phyloP scores from a whole-genome alignment of 2,329 filamentous ascomycete species.

The Cordyceps cicadae region DNA sequence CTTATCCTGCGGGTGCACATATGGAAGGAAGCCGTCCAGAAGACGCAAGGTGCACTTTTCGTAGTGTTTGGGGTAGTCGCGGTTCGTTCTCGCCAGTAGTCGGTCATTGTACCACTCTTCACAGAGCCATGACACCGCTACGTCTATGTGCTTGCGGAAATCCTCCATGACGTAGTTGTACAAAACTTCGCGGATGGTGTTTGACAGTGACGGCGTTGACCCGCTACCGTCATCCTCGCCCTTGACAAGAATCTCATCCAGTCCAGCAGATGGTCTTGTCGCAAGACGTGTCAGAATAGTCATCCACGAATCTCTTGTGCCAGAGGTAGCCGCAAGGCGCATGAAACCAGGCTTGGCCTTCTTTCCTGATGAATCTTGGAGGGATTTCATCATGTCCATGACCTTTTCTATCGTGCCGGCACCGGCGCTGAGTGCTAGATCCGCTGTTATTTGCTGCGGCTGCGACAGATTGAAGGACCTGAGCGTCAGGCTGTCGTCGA shows the following conservation, averaged over 20 bases:
- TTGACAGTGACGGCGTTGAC: constrained; percentile 43
- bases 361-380: constrained; percentile 58
- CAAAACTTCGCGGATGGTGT: constrained; percentile 69
- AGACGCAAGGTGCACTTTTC: constrained; percentile 70
- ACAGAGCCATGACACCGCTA: constrained; percentile 87
- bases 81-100: constrained; percentile 33
- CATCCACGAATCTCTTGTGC: constrained; percentile 84
- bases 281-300: constrained; percentile 79
- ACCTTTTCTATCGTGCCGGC: constrained; percentile 68
- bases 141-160: constrained; percentile 80
- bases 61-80: constrained; percentile 57
- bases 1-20: constrained; percentile 86
- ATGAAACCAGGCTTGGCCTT: constrained; percentile 68
- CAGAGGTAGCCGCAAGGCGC: constrained; percentile 72
- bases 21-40: constrained; percentile 83
- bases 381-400: constrained; percentile 65
- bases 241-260: constrained; percentile 54
- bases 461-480: constrained; percentile 73
- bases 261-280: constrained; percentile 64
- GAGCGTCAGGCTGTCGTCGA: constrained; percentile 47
- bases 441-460: constrained; percentile 63
- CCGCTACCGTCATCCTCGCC: constrained; percentile 36
- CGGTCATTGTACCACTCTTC: constrained; percentile 97
- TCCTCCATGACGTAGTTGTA: constrained; percentile 86
- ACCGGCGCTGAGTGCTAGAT: constrained; percentile 65